These are phyloP conservation scores for Clarireedia homoeocarpa DNA, from an alignment of 2,329 filamentous ascomycete species.

Conservation along the genomic window DNA sequence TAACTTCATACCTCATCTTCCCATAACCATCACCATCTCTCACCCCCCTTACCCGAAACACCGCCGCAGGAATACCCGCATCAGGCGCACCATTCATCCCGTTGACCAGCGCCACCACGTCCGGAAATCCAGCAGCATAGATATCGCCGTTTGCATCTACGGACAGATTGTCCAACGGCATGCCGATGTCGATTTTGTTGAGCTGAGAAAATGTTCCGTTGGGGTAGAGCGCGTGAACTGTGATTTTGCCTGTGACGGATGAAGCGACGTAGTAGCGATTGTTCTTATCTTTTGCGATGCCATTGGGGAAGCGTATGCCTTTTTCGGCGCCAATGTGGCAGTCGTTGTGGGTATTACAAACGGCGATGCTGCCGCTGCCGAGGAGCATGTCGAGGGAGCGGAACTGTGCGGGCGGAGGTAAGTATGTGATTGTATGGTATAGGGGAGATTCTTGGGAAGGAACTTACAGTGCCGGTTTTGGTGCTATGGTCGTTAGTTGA, in stretches of 20 bases:
- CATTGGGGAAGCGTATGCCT: conserved; percentile 26
- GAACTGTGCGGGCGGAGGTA: not conserved
- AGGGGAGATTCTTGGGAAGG: too few species aligned
- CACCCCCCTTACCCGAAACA: not conserved
- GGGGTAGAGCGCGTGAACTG: not conserved
- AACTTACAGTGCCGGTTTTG: too few species aligned
- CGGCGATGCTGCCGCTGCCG: conserved; percentile 26
- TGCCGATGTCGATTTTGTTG: conserved; percentile 25
- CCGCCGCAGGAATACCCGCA: not conserved
- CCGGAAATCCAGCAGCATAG: conserved; percentile 29
- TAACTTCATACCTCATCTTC: not conserved
- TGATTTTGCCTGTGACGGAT: conserved; percentile 9
- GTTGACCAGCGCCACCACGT: conserved; percentile 18
- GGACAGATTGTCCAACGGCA: conserved; percentile 30
- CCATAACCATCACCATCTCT: not conserved
- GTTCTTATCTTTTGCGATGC: conserved; percentile 26
- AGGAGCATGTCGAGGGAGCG: conserved; percentile 19
- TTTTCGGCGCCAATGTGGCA: not conserved
- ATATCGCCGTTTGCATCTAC: conserved; percentile 31
- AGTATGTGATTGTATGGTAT: too few species aligned
- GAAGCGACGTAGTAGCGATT: conserved; percentile 30
- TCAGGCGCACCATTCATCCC: conserved; percentile 17
- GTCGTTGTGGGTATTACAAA: conserved; percentile 16
- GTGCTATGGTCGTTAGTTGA: too few species aligned
- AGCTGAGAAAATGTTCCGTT: conserved; percentile 14